Percentiles rank a stretch among this genome's conserved stretches.
Conservation (phyloP, 371 early-diverging fungal species). For the Apophysomyces trapeziformis region DNA sequence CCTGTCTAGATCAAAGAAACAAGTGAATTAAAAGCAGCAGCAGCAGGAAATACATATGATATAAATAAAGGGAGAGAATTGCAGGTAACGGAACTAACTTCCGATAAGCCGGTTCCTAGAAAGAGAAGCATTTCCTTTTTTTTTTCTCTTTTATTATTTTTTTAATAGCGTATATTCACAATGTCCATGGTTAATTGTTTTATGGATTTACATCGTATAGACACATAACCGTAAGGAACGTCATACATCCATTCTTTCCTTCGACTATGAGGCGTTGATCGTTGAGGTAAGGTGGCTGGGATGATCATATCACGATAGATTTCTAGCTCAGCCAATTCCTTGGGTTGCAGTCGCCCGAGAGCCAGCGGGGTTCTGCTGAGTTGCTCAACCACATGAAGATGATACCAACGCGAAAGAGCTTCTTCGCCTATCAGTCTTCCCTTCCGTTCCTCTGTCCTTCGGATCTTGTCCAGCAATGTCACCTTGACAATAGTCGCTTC, state of each 20-base stretch:
- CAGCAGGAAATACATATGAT: background rate
- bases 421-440: background rate
- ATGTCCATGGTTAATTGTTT: conserved; percentile 1
- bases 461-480: conserved; percentile 3
- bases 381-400: background rate
- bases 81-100: background rate
- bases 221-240: background rate
- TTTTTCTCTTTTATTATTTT: background rate
- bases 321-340: background rate
- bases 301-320: background rate
- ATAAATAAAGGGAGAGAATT: background rate
- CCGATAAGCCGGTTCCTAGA: too few relatives aligned
- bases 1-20: too few relatives aligned
- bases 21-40: too few relatives aligned
- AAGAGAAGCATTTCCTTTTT: too few relatives aligned
- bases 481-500: background rate
- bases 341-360: background rate
- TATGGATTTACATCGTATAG: conserved; percentile 1
- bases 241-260: background rate
- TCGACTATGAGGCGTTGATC: background rate
- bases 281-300: background rate
- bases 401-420: background rate
- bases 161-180: background rate
- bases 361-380: background rate
- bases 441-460: background rate